Evolutionary conservation across 208 protist species (phyloP).

Genomic region (Acanthamoeba healyi): DNA sequence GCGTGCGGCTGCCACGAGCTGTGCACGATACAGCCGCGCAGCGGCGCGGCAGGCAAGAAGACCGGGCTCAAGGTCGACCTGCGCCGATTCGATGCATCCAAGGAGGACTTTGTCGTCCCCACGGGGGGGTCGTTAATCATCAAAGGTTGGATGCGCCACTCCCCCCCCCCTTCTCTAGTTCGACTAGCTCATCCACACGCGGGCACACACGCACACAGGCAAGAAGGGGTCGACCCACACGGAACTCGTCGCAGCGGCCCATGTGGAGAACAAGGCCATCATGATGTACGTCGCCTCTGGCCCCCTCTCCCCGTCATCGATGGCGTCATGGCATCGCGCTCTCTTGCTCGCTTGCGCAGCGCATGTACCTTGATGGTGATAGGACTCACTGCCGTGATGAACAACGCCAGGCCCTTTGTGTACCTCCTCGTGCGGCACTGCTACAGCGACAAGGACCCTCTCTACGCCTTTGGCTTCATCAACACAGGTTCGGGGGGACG

Average conservation of each 20-base stretch:
- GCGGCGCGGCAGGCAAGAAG: constrained; percentile 28
- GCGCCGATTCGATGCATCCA: not conserved
- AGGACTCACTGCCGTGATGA: too few relatives aligned
- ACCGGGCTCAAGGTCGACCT: constrained; percentile 15
- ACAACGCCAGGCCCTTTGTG: constrained; percentile 22
- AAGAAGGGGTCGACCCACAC: constrained; percentile 40
- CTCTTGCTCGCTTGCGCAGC: too few relatives aligned
- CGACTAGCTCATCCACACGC: too few relatives aligned
- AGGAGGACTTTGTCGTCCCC: not conserved
- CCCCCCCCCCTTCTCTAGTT: too few relatives aligned
- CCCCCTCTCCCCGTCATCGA: too few relatives aligned
- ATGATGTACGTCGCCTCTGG: not conserved
- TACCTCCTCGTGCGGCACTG: constrained; percentile 51
- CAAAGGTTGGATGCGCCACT: not conserved
- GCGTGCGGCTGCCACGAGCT: too few relatives aligned
- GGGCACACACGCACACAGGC: too few relatives aligned
- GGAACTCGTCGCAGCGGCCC: not conserved
- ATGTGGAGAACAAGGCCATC: constrained; percentile 9
- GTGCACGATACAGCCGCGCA: not conserved
- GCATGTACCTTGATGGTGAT: too few relatives aligned
- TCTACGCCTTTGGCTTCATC: constrained; percentile 40
- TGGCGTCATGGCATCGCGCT: too few relatives aligned
- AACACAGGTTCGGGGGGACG: not conserved
- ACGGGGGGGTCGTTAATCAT: not conserved
- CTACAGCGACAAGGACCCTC: constrained; percentile 55